Evolutionary conservation across 2,329 filamentous ascomycete species (phyloP).

Genomic region (Fusarium hostae): DNA sequence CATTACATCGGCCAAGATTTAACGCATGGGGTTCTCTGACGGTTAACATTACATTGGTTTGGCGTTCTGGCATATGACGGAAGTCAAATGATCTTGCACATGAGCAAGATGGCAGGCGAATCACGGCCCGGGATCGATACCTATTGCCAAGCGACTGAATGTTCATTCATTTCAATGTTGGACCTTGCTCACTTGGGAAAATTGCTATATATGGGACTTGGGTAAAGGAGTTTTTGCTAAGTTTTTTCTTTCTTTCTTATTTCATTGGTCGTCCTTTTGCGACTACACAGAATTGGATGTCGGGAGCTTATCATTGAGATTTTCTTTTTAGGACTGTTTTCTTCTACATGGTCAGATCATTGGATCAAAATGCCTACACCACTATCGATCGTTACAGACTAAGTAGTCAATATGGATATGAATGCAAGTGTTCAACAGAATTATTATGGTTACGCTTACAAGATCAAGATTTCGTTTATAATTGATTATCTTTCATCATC

Average conservation of each 20-base stretch:
- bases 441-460: background rate
- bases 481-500: background rate
- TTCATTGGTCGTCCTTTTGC: slow-evolving; percentile 14
- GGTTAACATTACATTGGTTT: slow-evolving; percentile 39
- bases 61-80: slow-evolving; percentile 44
- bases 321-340: background rate
- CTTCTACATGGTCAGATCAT: slow-evolving; percentile 3
- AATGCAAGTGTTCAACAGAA: background rate
- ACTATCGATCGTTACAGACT: slow-evolving; percentile 41
- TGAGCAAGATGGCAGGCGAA: slow-evolving; percentile 36
- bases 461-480: background rate
- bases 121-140: slow-evolving; percentile 28
- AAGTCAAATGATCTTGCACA: slow-evolving; percentile 37
- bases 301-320: background rate
- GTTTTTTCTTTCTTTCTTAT: slow-evolving; percentile 5
- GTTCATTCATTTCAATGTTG: slow-evolving; percentile 35
- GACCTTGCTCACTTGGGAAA: slow-evolving; percentile 23
- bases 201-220: slow-evolving; percentile 33
- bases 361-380: slow-evolving; percentile 21
- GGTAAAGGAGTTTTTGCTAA: slow-evolving; percentile 44
- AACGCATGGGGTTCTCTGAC: slow-evolving; percentile 18
- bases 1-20: slow-evolving; percentile 18
- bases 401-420: slow-evolving; percentile 32
- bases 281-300: slow-evolving; percentile 18
- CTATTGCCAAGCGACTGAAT: slow-evolving; percentile 22